Evolutionary conservation across 1,139 yeast species (phyloP).

Genomic region (Saccharomycopsis hybrid): DNA sequence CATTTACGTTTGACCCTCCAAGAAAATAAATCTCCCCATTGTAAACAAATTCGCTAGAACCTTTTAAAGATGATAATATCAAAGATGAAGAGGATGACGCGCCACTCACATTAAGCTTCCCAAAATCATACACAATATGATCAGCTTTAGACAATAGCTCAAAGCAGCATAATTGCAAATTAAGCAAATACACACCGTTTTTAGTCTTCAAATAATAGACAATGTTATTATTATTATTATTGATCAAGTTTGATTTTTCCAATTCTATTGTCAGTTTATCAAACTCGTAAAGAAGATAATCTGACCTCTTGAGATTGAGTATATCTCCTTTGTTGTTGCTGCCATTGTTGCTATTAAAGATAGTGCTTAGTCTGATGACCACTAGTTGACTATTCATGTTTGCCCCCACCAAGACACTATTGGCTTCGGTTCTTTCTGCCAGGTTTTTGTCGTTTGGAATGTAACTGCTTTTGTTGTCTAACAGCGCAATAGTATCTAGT

Average conservation of each 20-base stretch:
- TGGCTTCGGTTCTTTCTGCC: not conserved
- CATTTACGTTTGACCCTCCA: not conserved
- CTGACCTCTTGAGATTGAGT: too few species aligned
- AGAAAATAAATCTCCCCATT: not conserved
- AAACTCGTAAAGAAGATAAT: too few species aligned
- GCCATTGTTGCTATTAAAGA: not conserved
- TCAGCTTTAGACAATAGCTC: too few species aligned
- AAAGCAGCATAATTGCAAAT: not conserved
- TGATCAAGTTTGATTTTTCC: too few species aligned
- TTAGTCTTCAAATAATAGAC: not conserved
- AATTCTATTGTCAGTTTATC: too few species aligned
- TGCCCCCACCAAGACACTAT: too few species aligned
- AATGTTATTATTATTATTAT: too few species aligned
- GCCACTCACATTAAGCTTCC: not conserved
- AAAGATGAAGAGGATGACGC: too few species aligned
- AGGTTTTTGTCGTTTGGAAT: not conserved
- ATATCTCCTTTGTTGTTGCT: too few species aligned
- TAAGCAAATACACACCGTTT: not conserved
- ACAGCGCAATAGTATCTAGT: too few species aligned
- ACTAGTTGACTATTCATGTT: too few species aligned
- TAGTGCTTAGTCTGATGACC: not conserved
- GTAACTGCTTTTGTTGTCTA: too few species aligned
- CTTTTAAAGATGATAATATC: not conserved
- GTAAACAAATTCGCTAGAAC: not conserved
- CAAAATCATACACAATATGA: constrained; percentile 1